Base-by-base conservation (phyloP, 148 eudicot genomes). In the Persicaria maculosa region DNA sequence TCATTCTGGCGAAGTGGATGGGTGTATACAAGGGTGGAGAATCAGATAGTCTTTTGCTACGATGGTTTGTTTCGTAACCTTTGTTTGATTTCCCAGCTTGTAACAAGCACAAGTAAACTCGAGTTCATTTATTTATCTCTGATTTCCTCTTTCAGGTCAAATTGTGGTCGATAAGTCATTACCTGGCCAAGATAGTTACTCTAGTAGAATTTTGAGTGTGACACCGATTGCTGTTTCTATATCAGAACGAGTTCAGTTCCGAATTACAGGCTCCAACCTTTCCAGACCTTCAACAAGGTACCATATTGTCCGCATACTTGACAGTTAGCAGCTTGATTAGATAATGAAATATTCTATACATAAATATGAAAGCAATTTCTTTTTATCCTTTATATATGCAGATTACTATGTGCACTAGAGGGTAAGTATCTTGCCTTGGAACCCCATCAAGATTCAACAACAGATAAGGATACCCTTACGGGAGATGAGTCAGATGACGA, bases 1-100 rank as follows among this genome's bases (percentile, higher is more conserved):
- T 67, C 91, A 52, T 91, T 93, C 64, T 93, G 98, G 98, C 89
- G 81, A 75, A 83, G 82, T 48, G 98, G 98, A 81, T 93, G 98
- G 98, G 77, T 91, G 72, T 93, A 85, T 83, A 71, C 88, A 17
- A 82, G 88, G 74, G 91, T 89, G 78, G 86, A 57, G 58, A 81
- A 89, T 81, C 91, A 79, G 75, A 83, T 88, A 68, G 89, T 89
- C 74, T 84, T 91, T 74, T 72, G 85, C 50, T 77, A 85, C 50
- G 78, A 91, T 81, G 98, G 98, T 94, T 72, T 58, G 87, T 83
- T 78, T 55, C 74, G 57, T 4, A 14, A 65, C 47, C 62, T 65
- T 65, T 65, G 17, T 4, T 36, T 65, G 70, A 31, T 45, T 17
- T 46, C 4, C 43, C 67, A 31, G 12, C 47, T 65, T 65, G 45